Base-by-base conservation (phyloP, 2,329 filamentous ascomycete species). In the Beauveria asiatica region DNA sequence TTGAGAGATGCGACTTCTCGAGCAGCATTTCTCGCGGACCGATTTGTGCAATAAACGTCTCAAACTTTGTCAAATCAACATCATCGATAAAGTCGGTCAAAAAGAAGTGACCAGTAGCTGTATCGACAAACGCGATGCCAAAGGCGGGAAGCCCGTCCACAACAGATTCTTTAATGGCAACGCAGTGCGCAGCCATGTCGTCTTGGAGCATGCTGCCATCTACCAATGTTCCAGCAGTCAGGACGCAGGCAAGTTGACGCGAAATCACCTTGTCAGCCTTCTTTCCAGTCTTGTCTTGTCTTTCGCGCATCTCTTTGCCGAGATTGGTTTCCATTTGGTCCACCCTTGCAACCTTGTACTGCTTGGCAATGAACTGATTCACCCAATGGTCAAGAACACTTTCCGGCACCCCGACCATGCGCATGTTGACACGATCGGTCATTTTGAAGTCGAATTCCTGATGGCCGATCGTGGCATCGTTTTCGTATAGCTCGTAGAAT, bases 381-480 rank as follows among this genome's bases (percentile, higher is more conserved):
- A 94, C 92, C 94, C 94, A 99, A 72, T 94, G 87, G 68, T 94
- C 90, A n/a, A 99, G 79, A 13, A 92, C 96, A 69, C 91, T 89
- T 73, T 99, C 94, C 0, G 94, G 94, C 0, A 99, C 94, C 63
- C 94, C 94, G 2, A 97, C 94, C 94, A 99, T 99, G 65, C 93
- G 89, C 94, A 99, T 99, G 72, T 99, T 99, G 72, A 99, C 94
- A 59, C 94, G 85, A 68, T 99, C 94, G 0, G 94, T 99, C 70
- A 99, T 87, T 76, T 99, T 99, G 60, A 99, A 82, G 72, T 99
- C 94, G 67, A 99, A 99, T 17, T 97, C 80, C 72, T 97, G 94
- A 70, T 99, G 92, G 5, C 94, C 94, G 60, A 97, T 87, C 0
- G 93, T 96, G 5, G 94, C 94, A 74, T 99, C 94, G 62, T 97